Evolutionary conservation across 148 eudicot species (phyloP).

Genomic region (Arbutus unedo): DNA sequence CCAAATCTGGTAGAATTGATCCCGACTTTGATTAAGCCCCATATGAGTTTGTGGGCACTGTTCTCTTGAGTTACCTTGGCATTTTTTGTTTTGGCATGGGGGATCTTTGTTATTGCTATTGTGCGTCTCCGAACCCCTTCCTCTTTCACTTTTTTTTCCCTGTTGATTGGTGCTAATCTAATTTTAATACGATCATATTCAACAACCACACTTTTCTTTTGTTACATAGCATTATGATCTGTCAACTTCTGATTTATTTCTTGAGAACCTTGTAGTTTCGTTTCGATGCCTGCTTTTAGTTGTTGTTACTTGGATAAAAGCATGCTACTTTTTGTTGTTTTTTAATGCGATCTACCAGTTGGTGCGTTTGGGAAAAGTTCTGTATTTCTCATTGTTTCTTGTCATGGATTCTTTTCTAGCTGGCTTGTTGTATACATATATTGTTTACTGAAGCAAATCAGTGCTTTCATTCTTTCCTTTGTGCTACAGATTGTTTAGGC

Average conservation of each 20-base stretch:
- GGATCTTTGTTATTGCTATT: background rate
- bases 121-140: background rate
- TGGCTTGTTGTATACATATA: background rate
- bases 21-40: background rate
- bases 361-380: background rate
- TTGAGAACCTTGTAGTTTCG: background rate
- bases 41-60: background rate
- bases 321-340: background rate
- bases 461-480: background rate
- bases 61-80: background rate
- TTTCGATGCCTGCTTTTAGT: background rate
- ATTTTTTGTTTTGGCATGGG: background rate
- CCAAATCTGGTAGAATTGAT: background rate
- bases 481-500: slow-evolving; percentile 81
- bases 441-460: background rate
- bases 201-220: background rate
- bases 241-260: background rate
- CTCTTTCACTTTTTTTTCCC: background rate
- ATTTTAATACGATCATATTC: background rate
- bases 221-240: background rate
- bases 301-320: background rate
- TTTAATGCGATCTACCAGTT: background rate
- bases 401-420: background rate
- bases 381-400: background rate
- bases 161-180: slow-evolving; percentile 4